Percentiles rank a stretch among this genome's conserved stretches.
Evolutionary conservation across 805 yeast species (phyloP).

Genomic region (Candida sithepensis): DNA sequence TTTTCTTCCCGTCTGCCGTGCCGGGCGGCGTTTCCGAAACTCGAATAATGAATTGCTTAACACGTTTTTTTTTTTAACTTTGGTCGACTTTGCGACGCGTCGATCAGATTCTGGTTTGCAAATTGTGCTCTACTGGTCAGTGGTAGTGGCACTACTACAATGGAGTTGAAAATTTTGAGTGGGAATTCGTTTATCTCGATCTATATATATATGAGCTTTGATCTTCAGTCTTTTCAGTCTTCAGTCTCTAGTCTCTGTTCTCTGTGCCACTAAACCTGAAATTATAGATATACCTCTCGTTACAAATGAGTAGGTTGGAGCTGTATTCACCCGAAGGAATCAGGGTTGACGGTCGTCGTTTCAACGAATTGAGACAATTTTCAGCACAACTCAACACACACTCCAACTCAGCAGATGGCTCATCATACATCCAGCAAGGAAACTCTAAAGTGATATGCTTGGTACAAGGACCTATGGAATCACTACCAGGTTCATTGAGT

Average conservation of each 20-base stretch:
- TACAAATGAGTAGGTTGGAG: constrained; percentile 51
- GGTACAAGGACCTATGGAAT: constrained; percentile 90
- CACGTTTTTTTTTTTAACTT: too few species aligned
- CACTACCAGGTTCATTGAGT: constrained; percentile 33
- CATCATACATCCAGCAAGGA: constrained; percentile 89
- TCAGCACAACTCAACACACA: constrained; percentile 83
- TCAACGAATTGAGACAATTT: constrained; percentile 87
- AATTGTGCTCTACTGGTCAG: too few species aligned
- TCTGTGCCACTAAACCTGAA: background rate
- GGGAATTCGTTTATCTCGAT: too few species aligned
- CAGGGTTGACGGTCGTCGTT: constrained; percentile 88
- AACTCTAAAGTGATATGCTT: constrained; percentile 82
- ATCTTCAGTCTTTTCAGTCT: too few species aligned
- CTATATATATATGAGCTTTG: too few species aligned
- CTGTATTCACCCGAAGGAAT: constrained; percentile 94
- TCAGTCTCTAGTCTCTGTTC: too few species aligned
- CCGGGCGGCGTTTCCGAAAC: too few species aligned
- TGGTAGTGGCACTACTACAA: too few species aligned
- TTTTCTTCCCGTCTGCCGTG: background rate
- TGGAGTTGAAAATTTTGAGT: too few species aligned
- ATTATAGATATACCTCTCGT: background rate
- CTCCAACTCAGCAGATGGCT: constrained; percentile 85
- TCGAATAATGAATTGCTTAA: too few species aligned
- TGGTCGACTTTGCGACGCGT: too few species aligned
- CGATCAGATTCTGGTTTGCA: too few species aligned